Conservation (phyloP, 1,284 basidiomycete species). For the Rhodotorula sp. region DNA sequence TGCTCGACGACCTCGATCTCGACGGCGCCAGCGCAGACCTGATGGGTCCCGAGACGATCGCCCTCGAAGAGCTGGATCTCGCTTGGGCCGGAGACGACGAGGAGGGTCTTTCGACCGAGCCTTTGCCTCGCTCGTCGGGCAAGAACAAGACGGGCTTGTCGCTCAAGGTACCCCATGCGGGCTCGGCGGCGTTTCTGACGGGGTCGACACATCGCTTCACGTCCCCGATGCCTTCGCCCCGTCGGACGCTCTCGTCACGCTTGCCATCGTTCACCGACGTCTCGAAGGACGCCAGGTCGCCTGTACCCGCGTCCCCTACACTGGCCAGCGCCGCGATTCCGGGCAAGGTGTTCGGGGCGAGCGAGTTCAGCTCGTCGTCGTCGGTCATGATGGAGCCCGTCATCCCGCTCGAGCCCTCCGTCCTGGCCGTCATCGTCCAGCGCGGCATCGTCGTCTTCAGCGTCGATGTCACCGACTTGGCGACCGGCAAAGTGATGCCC, state of each 20-base stretch:
- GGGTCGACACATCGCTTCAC: conserved; percentile 23
- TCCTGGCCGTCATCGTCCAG: conserved; percentile 10
- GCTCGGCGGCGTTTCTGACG: conserved; percentile 19
- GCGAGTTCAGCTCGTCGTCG: background rate
- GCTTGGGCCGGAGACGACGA: conserved; percentile 36
- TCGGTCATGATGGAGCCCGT: conserved; percentile 9
- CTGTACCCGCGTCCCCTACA: background rate
- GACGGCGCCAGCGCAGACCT: conserved; percentile 29
- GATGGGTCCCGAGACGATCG: conserved; percentile 36
- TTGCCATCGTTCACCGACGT: conserved; percentile 6
- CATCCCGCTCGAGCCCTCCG: conserved; percentile 13
- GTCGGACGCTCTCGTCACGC: conserved; percentile 1
- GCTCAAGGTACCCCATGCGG: background rate
- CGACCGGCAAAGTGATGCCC: background rate
- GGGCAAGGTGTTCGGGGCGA: background rate
- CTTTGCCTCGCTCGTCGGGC: background rate
- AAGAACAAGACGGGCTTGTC: background rate
- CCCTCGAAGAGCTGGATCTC: conserved; percentile 38
- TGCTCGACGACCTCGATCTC: conserved; percentile 34
- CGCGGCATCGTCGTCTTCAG: conserved; percentile 24
- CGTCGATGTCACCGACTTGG: conserved; percentile 5
- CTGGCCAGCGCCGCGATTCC: background rate
- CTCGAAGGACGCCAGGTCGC: background rate
- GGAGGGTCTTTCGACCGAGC: background rate
- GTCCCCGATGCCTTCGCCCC: conserved; percentile 16